Conservation (phyloP, 495 filamentous ascomycete genomes). For the Aspergillus nidulans region DNA sequence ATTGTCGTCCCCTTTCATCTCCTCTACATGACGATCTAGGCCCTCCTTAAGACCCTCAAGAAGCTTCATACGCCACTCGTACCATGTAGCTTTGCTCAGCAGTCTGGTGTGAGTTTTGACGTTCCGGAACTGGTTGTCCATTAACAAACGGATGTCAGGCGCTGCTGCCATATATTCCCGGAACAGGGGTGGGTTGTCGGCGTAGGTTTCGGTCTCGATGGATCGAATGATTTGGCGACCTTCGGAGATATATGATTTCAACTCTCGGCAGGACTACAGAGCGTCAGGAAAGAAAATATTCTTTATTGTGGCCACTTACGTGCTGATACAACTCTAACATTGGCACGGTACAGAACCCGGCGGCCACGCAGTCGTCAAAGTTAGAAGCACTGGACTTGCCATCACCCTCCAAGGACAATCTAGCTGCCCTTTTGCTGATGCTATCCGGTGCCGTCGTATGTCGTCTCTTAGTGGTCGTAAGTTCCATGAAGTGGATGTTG, state of each 20-base stretch:
- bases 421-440: conserved; percentile 34
- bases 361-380: conserved; percentile 75
- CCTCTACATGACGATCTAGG: conserved; percentile 65
- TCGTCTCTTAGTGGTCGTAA: conserved; percentile 84
- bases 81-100: conserved; percentile 92
- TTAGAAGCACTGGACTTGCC: conserved; percentile 36
- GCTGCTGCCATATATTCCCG: conserved; percentile 85
- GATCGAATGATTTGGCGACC: conserved; percentile 81
- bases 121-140: conserved; percentile 97
- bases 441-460: conserved; percentile 69
- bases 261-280: conserved; percentile 75
- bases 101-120: conserved; percentile 88
- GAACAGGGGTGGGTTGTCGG: conserved; percentile 87
- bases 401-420: conserved; percentile 39
- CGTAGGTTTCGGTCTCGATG: conserved; percentile 80
- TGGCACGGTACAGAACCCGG: conserved; percentile 84
- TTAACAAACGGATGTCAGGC: conserved; percentile 72
- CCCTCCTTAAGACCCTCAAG: conserved; percentile 78
- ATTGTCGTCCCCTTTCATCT: conserved; percentile 70
- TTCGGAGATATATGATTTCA: conserved; percentile 92
- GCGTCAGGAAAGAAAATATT: conserved; percentile 29
- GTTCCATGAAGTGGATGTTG: conserved; percentile 94
- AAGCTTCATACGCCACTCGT: conserved; percentile 92
- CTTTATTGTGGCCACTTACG: conserved; percentile 44
- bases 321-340: conserved; percentile 94